Evolutionary conservation across 2,329 filamentous ascomycete genomes (phyloP).

Genomic region (Amylocarpus encephaloides): DNA sequence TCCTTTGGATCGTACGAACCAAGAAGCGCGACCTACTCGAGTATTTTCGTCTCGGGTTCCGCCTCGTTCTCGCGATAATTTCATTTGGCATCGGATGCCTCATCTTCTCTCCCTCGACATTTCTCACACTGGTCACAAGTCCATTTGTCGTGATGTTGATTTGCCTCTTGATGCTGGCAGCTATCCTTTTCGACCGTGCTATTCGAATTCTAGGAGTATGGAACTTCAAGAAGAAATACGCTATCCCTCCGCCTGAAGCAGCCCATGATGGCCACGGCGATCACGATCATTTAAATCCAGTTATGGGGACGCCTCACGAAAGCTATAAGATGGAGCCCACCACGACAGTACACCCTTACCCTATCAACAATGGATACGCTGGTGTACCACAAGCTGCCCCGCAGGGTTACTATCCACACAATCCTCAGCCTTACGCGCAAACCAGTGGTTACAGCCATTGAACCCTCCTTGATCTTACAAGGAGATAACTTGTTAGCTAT

Average conservation of each 20-base stretch:
- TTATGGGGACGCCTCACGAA: neutral
- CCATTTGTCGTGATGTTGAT: conserved; percentile 4
- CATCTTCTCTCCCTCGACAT: neutral
- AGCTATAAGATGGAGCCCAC: conserved; percentile 1
- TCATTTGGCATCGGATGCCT: conserved; percentile 1
- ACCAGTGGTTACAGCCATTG: neutral
- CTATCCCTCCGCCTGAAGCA: conserved; percentile 1
- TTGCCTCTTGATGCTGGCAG: neutral
- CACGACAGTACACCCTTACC: neutral
- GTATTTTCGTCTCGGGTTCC: conserved; percentile 4
- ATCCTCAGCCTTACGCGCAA: neutral
- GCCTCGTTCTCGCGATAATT: conserved; percentile 4
- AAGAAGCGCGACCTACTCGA: conserved; percentile 9
- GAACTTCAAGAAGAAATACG: conserved; percentile 5
- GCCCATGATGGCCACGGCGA: conserved; percentile 5
- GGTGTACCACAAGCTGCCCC: neutral
- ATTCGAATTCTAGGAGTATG: conserved; percentile 1
- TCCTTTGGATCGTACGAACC: conserved; percentile 7
- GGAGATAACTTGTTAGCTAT: neutral
- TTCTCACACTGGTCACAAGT: neutral
- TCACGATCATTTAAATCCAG: neutral
- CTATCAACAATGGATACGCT: neutral
- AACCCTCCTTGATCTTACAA: neutral
- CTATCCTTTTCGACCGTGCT: conserved; percentile 2
- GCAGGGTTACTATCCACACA: neutral